Evolutionary conservation across 2,329 filamentous ascomycete genomes (phyloP).

Genomic region (Nemania sp.): DNA sequence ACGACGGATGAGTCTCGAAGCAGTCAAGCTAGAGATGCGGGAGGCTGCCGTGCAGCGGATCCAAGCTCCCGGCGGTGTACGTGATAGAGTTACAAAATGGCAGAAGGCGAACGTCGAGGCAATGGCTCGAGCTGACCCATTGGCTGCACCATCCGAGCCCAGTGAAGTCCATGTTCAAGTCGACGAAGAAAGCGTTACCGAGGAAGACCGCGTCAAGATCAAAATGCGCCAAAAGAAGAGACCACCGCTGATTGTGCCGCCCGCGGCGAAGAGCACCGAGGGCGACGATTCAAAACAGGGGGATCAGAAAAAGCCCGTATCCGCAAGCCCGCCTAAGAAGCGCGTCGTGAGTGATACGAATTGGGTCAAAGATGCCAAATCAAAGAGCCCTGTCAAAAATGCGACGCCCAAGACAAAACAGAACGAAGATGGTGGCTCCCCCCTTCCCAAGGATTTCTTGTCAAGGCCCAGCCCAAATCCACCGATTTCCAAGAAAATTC

Average conservation of each 20-base stretch:
- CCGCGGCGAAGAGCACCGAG: constrained; percentile 38
- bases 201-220: constrained; percentile 63
- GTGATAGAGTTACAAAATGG: constrained; percentile 82
- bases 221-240: constrained; percentile 55
- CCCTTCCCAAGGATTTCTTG: constrained; percentile 63
- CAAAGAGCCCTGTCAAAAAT: constrained; percentile 52
- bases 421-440: constrained; percentile 42
- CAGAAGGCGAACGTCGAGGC: constrained; percentile 76
- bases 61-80: constrained; percentile 69
- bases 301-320: constrained; percentile 45
- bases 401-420: constrained; percentile 45
- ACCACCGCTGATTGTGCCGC: constrained; percentile 41
- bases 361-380: constrained; percentile 71
- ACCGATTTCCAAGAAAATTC: constrained; percentile 61
- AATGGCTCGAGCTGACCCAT: constrained; percentile 56
- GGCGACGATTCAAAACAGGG: constrained; percentile 40
- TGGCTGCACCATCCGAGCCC: constrained; percentile 60
- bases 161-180: constrained; percentile 64
- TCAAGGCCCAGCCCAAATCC: constrained; percentile 59
- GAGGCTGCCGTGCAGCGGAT: constrained; percentile 62
- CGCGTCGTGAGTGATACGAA: constrained; percentile 91
- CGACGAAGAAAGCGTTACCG: constrained; percentile 65
- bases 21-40: constrained; percentile 63
- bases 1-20: constrained; percentile 62
- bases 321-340: constrained; percentile 76